Evolutionary conservation across 495 filamentous ascomycete genomes (phyloP).

Genomic region (Aspergillus funiculosus): DNA sequence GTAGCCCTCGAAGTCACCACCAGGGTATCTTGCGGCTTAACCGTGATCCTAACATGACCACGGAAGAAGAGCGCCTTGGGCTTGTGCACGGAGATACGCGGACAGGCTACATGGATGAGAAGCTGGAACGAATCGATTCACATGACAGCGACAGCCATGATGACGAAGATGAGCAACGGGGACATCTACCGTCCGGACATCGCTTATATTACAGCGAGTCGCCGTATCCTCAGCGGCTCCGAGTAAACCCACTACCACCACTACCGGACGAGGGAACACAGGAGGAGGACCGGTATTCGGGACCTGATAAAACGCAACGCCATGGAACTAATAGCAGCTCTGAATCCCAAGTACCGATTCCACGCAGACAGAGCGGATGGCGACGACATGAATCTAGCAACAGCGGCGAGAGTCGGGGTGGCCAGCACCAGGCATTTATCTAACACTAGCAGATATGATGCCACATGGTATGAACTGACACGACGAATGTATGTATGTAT

Average conservation of each 20-base stretch:
- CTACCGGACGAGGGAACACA: conserved; percentile 18
- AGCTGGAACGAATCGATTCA: conserved; percentile 24
- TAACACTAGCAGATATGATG: conserved; percentile 9
- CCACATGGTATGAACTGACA: conserved; percentile 18
- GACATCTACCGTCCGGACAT: conserved; percentile 4
- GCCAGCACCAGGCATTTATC: conserved; percentile 19
- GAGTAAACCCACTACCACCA: conserved; percentile 19
- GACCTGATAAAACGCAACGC: background rate
- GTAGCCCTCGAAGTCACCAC: conserved; percentile 12
- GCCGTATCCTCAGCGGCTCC: conserved; percentile 13
- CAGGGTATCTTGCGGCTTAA: conserved; percentile 42
- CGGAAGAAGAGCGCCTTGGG: conserved; percentile 85
- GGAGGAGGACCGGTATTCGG: conserved; percentile 3
- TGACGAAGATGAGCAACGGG: conserved; percentile 2
- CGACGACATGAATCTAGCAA: conserved; percentile 27
- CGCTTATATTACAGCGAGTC: conserved; percentile 7
- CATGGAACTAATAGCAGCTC: conserved; percentile 9
- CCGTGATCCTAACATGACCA: conserved; percentile 37
- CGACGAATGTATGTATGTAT: conserved; percentile 26
- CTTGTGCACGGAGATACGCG: conserved; percentile 71
- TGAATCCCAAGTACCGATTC: conserved; percentile 7
- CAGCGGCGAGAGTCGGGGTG: conserved; percentile 9
- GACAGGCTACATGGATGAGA: conserved; percentile 34
- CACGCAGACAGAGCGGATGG: conserved; percentile 31
- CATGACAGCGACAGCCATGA: conserved; percentile 25